Conservation (phyloP, 805 yeast genomes). For the Peterozyma toletana region DNA sequence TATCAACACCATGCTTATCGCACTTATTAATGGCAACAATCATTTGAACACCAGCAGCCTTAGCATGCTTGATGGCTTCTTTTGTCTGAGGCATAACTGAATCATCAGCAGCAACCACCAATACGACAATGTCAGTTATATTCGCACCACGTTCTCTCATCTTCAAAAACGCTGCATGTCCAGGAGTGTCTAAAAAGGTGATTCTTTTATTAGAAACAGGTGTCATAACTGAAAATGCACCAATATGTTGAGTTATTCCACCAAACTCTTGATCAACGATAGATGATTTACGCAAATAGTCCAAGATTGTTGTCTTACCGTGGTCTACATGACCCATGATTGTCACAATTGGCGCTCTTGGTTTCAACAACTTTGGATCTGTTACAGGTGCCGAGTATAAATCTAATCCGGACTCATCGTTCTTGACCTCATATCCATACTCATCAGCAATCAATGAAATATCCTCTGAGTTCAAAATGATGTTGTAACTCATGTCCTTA, state of each 20-base stretch:
- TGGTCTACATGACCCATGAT: conserved; percentile 99
- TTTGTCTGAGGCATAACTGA: conserved; percentile 96
- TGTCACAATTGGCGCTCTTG: conserved; percentile 90
- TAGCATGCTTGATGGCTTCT: conserved; percentile 92
- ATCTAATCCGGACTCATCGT: conserved; percentile 52
- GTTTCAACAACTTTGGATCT: conserved; percentile 37
- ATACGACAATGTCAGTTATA: conserved; percentile 83
- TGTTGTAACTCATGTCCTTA: conserved; percentile 61
- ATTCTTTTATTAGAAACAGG: conserved; percentile 68
- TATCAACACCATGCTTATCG: conserved; percentile 70
- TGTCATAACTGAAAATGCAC: conserved; percentile 87
- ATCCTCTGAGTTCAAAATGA: conserved; percentile 78
- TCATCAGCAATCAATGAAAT: conserved; percentile 87
- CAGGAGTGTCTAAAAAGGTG: conserved; percentile 95
- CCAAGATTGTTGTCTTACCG: conserved; percentile 93
- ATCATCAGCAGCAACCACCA: conserved; percentile 96
- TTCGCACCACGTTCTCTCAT: conserved; percentile 97
- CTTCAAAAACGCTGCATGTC: conserved; percentile 93
- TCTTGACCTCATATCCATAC: conserved; percentile 59
- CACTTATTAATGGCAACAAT: conserved; percentile 92
- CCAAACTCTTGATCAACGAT: conserved; percentile 85
- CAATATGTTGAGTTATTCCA: conserved; percentile 96
- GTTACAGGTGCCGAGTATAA: conserved; percentile 54
- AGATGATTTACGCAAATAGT: conserved; percentile 75
- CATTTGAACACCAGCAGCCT: conserved; percentile 70